These are phyloP conservation scores for Aspergillus sp. DNA, from an alignment of 2,329 filamentous ascomycete species.

Conservation along the genomic window DNA sequence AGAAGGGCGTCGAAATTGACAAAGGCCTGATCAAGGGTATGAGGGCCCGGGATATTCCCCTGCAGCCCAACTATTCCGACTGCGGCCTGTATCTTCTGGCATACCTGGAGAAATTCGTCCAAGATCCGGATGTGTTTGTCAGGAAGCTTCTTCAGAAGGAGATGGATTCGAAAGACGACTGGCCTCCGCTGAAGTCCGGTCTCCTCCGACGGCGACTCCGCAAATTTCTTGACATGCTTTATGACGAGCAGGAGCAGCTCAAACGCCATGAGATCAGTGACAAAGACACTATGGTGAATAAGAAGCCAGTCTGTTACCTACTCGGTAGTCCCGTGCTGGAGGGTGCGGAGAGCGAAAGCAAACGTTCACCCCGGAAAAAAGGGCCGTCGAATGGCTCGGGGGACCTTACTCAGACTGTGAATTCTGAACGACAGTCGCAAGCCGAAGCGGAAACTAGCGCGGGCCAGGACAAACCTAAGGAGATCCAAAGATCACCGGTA, in stretches of 20 bases:
- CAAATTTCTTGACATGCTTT: slow-evolving; percentile 63
- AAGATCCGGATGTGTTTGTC: slow-evolving; percentile 71
- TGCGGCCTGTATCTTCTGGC: slow-evolving; percentile 85
- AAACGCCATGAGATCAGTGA: slow-evolving; percentile 40
- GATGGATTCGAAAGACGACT: slow-evolving; percentile 58
- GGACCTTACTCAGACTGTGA: not conserved
- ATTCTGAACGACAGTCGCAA: not conserved
- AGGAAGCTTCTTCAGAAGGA: slow-evolving; percentile 65
- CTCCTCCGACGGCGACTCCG: slow-evolving; percentile 67
- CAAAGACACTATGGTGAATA: slow-evolving; percentile 34
- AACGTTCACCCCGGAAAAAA: not conserved
- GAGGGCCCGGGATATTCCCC: slow-evolving; percentile 73
- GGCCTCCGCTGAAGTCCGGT: slow-evolving; percentile 56
- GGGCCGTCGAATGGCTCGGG: not conserved
- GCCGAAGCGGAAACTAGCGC: not conserved
- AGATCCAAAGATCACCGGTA: not conserved
- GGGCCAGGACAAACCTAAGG: not conserved
- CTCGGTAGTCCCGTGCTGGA: slow-evolving; percentile 22
- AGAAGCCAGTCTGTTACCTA: slow-evolving; percentile 34
- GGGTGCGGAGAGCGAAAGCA: not conserved
- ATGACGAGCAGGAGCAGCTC: slow-evolving; percentile 56
- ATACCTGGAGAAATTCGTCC: slow-evolving; percentile 80
- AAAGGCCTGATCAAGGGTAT: slow-evolving; percentile 57
- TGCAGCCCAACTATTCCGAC: slow-evolving; percentile 81
- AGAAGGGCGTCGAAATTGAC: slow-evolving; percentile 52